Evolutionary conservation across 768 basidiomycete genomes (phyloP), one percentile per base, ranked within the genome.

Genomic region (Chiua virens): DNA sequence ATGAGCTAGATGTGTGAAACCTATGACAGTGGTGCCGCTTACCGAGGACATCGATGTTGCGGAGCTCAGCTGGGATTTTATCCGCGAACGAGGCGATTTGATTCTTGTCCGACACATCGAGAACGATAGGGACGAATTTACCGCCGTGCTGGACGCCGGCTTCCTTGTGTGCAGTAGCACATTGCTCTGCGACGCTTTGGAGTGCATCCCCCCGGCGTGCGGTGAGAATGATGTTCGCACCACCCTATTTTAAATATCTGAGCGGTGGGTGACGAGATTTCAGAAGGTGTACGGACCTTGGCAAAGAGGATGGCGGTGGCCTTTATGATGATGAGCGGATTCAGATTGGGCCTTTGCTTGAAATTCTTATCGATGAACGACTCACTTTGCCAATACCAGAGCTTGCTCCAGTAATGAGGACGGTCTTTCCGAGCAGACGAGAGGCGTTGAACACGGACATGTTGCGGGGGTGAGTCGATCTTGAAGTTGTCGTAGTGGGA

Each of bases 271-370:
- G n/a, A 34, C 9, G 4, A 45, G n/a, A 11, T 18, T 20, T 6
- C 17, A 49, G 8, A 40, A 34, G 39, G 38, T 54, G 41, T 13
- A 57, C 55, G 22, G 39, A 89, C 90, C 76, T 85, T 93, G 37
- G 94, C 93, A 56, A 96, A 97, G 42, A 97, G 79, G 41, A 92
- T 61, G 32, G 94, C 93, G 3, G 93, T 86, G 5, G 89, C 90
- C 90, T 94, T 65, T 56, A 2, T 20, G 5, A 41, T 8, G 45
- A 44, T 46, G 18, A 39, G 25, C 46, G 32, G 35, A 52, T 5
- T 27, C 25, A 27, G 40, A 18, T 43, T 20, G 21, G 35, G 23
- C n/a, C 20, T 9, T 3, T 15, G 22, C 36, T 3, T 14, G 13
- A 30, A 30, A 30, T 7, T 49, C 17, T 40, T 32, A 45, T 17